Conservation (phyloP, 164 flowering plant genomes). For the Chimonanthus praecox region DNA sequence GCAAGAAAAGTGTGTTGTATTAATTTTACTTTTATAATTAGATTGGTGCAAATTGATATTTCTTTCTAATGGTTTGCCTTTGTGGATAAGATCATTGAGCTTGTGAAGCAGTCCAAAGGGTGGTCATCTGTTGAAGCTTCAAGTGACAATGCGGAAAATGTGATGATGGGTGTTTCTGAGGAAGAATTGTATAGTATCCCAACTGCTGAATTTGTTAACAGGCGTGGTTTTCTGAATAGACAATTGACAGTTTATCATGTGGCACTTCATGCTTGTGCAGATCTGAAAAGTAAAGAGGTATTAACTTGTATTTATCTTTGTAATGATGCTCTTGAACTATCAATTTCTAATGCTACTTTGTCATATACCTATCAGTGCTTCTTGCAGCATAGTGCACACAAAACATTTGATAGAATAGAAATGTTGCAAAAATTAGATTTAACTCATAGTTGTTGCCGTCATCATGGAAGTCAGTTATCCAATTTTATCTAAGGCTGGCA, state of each 20-base stretch:
- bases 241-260: constrained; percentile 76
- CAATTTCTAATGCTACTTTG: too few species aligned
- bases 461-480: too few species aligned
- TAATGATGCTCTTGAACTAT: not conserved
- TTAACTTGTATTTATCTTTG: not conserved
- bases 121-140: constrained; percentile 70
- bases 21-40: constrained; percentile 4
- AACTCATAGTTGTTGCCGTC: too few species aligned
- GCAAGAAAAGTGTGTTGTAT: not conserved
- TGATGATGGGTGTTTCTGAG: constrained; percentile 68
- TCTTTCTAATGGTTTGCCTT: constrained; percentile 9
- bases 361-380: too few species aligned
- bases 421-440: too few species aligned
- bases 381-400: too few species aligned
- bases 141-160: constrained; percentile 56
- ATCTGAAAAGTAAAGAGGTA: constrained; percentile 72
- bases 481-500: too few species aligned
- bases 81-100: constrained; percentile 64
- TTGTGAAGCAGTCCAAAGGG: constrained; percentile 82
- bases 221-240: constrained; percentile 58
- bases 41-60: not conserved
- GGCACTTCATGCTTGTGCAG: constrained; percentile 83
- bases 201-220: constrained; percentile 67
- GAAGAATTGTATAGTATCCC: constrained; percentile 84
- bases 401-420: too few species aligned